phyloP scores from a whole-genome alignment of 2,329 filamentous ascomycete species.

The Chrysosporium keratinophilum region DNA sequence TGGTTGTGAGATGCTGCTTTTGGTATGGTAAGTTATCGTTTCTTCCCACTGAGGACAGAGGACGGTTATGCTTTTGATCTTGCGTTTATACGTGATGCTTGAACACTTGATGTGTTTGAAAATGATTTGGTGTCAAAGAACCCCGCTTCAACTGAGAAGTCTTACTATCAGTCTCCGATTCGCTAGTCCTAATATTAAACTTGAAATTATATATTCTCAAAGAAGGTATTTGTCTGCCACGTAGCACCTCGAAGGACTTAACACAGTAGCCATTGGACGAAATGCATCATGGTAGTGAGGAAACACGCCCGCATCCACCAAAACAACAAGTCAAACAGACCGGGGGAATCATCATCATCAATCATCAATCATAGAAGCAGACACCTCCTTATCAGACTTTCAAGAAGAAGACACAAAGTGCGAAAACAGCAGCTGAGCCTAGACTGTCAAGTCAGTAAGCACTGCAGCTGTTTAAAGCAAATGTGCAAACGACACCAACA shows the following conservation, averaged over 20 bases:
- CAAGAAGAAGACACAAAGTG: not conserved
- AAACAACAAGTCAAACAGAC: not conserved
- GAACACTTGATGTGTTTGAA: not conserved
- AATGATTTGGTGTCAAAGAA: not conserved
- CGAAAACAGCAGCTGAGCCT: not conserved
- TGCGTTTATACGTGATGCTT: not conserved
- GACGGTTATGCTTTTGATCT: not conserved
- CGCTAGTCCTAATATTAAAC: not conserved
- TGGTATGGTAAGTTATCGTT: not conserved
- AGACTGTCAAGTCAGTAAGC: no score
- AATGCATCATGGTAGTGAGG: not conserved
- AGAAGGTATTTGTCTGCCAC: not conserved
- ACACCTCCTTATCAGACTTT: not conserved
- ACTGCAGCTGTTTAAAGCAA: no score
- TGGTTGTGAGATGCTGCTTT: slow-evolving; percentile 18
- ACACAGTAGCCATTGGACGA: not conserved
- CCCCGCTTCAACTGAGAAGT: not conserved
- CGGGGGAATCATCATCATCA: not conserved
- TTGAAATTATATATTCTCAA: not conserved
- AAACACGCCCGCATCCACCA: no score
- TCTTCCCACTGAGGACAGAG: not conserved
- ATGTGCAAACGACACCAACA: no score
- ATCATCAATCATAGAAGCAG: not conserved
- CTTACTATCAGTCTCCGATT: not conserved
- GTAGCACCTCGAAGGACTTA: not conserved